A percentile compares a stretch with the other conserved stretches of the same genome.
Conservation (phyloP, 2,329 filamentous ascomycete species). For the Diaporthe eres region DNA sequence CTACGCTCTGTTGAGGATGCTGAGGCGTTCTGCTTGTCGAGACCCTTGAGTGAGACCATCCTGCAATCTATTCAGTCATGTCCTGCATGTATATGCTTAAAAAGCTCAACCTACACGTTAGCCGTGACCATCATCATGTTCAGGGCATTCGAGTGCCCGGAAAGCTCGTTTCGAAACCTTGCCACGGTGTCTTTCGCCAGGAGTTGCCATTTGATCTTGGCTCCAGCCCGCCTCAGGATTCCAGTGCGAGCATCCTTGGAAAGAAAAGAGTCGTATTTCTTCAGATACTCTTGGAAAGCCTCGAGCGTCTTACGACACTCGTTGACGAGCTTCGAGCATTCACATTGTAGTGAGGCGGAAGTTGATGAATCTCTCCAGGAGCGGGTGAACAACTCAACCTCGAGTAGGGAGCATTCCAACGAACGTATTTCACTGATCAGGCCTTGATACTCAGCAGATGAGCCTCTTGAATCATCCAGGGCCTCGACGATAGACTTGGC, state of each 20-base stretch:
- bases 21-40: background rate
- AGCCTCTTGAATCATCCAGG: background rate
- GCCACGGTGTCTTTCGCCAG: background rate
- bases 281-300: accelerated
- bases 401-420: background rate
- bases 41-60: background rate
- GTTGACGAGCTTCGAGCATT: background rate
- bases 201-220: background rate
- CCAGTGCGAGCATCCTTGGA: background rate
- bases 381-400: background rate
- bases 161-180: background rate
- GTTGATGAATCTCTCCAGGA: background rate
- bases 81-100: background rate
- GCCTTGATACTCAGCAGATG: background rate
- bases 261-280: background rate
- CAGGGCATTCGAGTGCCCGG: background rate
- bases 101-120: background rate
- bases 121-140: conserved; percentile 7
- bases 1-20: background rate
- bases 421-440: background rate
- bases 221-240: background rate
- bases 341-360: accelerated
- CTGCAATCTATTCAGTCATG: background rate
- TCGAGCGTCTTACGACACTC: background rate
- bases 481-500: background rate